phyloP scores from a whole-genome alignment of 1,139 yeast genomes.

The Saccharomyces hybrid region DNA sequence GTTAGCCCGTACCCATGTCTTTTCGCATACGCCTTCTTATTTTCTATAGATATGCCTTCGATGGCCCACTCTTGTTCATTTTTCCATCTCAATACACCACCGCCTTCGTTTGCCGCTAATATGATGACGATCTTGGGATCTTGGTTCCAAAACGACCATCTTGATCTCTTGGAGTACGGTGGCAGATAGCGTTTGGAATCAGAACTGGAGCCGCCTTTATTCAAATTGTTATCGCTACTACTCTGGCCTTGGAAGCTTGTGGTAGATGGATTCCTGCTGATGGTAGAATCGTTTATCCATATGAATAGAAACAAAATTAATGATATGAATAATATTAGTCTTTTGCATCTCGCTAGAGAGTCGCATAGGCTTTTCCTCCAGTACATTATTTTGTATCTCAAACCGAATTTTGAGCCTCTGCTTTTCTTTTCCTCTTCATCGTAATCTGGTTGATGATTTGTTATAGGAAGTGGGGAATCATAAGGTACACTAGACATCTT shows the following conservation, averaged over 20 bases:
- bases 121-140: conserved; percentile 69
- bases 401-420: not conserved
- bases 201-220: not conserved
- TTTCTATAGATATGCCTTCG: conserved; percentile 82
- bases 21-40: conserved; percentile 81
- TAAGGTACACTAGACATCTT: not conserved
- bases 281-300: not conserved
- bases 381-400: not conserved
- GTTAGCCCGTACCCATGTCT: conserved; percentile 85
- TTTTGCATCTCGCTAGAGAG: not conserved
- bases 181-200: not conserved
- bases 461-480: not conserved
- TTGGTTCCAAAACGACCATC: conserved; percentile 13
- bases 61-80: conserved; percentile 98
- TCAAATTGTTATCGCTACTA: not conserved
- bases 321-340: not conserved
- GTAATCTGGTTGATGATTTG: not conserved
- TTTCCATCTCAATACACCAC: conserved; percentile 95
- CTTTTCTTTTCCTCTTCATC: not conserved
- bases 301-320: not conserved
- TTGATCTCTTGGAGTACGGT: not conserved
- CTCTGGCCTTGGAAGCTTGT: not conserved
- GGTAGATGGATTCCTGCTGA: not conserved
- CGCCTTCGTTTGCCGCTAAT: conserved; percentile 93
- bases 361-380: not conserved